Evolutionary conservation across 2,329 filamentous ascomycete genomes (phyloP).

Genomic region (Colletotrichum sp.): DNA sequence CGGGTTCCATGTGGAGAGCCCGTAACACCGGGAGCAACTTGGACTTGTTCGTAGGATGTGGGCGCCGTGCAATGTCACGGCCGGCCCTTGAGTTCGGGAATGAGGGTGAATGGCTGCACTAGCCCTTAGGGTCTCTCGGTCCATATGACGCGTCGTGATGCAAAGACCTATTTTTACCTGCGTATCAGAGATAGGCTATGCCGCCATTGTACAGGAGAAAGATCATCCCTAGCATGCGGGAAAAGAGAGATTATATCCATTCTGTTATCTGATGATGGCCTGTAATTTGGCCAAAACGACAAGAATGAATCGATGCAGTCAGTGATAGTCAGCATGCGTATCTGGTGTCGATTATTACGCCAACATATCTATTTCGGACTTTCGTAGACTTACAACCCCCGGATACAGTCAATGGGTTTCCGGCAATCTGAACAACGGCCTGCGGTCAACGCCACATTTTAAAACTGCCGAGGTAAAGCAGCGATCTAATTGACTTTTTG

Average conservation of each 20-base stretch:
- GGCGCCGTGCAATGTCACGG: neutral
- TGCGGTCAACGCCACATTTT: fast-evolving
- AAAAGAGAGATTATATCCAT: neutral
- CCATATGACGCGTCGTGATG: neutral
- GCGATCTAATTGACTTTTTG: neutral
- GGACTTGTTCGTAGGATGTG: neutral
- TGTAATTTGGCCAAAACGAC: neutral
- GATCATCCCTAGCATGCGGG: neutral
- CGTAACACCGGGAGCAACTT: neutral
- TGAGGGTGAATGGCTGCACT: neutral
- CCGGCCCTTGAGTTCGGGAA: neutral
- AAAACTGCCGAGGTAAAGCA: fast-evolving
- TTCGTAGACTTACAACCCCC: neutral
- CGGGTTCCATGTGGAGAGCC: neutral
- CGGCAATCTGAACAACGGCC: fast-evolving
- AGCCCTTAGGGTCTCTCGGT: neutral
- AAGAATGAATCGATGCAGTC: neutral
- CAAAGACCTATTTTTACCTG: neutral
- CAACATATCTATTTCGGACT: neutral
- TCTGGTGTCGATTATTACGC: neutral
- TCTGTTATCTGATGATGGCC: neutral
- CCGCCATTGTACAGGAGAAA: neutral
- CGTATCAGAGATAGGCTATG: neutral
- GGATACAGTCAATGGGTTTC: neutral
- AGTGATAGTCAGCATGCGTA: neutral